Percentiles rank a stretch among this genome's conserved stretches.
Evolutionary conservation across 495 filamentous ascomycete genomes (phyloP).

Genomic region (Penicillium samsonianum): DNA sequence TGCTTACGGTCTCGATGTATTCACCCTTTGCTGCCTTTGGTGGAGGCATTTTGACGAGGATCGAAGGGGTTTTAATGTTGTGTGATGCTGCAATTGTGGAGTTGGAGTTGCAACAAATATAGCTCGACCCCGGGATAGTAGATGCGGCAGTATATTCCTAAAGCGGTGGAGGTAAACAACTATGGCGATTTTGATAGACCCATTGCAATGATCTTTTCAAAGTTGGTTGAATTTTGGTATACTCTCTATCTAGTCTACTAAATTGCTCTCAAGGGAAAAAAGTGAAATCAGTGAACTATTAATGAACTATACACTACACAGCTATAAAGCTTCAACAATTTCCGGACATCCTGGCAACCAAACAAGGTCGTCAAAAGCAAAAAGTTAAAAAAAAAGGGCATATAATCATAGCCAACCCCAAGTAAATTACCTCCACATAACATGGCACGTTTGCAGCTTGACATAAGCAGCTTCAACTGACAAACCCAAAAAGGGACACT

Average conservation of each 20-base stretch:
- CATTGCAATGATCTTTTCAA: background rate
- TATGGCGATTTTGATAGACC: background rate
- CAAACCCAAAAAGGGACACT: background rate
- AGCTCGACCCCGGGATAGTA: slow-evolving; percentile 6
- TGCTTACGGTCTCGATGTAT: slow-evolving; percentile 90
- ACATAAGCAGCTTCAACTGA: background rate
- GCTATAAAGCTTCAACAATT: slow-evolving; percentile 10
- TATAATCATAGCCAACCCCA: slow-evolving; percentile 6
- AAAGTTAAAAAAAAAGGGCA: slow-evolving; percentile 8
- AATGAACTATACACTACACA: slow-evolving; percentile 4
- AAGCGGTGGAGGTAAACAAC: slow-evolving; percentile 1
- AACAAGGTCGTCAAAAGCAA: slow-evolving; percentile 9
- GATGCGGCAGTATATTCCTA: slow-evolving; percentile 7
- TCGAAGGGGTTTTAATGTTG: background rate
- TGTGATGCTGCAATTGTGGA: background rate
- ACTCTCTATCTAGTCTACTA: background rate
- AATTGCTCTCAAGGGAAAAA: background rate
- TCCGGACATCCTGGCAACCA: slow-evolving; percentile 14
- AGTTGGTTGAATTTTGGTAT: background rate
- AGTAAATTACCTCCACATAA: slow-evolving; percentile 4
- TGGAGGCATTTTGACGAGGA: slow-evolving; percentile 58
- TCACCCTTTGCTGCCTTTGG: slow-evolving; percentile 77
- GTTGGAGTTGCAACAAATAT: background rate
- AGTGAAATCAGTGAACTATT: background rate
- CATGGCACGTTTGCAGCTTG: background rate